Evolutionary conservation across 2,329 filamentous ascomycete species (phyloP).

Genomic region (Alternaria tenuissima): DNA sequence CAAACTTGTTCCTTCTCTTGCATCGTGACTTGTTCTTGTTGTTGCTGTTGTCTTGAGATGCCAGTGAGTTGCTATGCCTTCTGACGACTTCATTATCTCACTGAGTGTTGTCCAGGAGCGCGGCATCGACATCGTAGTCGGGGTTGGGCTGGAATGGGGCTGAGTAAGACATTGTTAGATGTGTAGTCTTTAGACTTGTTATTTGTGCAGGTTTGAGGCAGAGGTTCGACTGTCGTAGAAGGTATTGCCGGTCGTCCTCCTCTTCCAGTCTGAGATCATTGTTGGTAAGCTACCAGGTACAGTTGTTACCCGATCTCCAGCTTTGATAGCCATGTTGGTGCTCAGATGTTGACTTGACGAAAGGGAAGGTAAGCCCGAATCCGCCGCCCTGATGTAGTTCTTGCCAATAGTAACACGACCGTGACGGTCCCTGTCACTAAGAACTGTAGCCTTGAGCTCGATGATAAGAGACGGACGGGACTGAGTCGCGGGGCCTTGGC

Average conservation of each 20-base stretch:
- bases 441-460: no score
- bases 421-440: no score
- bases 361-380: no score
- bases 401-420: no score
- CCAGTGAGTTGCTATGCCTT: not conserved
- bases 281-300: no score
- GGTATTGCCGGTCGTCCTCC: constrained; percentile 38
- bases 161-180: not conserved
- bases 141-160: not conserved
- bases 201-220: not conserved
- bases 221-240: not conserved
- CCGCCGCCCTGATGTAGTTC: no score
- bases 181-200: not conserved
- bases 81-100: not conserved
- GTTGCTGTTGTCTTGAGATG: not conserved
- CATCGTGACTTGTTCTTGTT: constrained; percentile 9
- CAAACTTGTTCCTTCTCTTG: constrained; percentile 8
- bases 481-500: no score
- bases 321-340: no score
- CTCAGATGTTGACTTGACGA: no score
- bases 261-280: no score
- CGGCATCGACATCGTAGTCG: not conserved
- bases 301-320: no score
- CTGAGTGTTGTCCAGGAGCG: not conserved
- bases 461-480: no score